A percentile compares a stretch with the other conserved stretches of the same genome.
Conservation (phyloP, 805 yeast genomes). For the Debaryomyces tyrocola region DNA sequence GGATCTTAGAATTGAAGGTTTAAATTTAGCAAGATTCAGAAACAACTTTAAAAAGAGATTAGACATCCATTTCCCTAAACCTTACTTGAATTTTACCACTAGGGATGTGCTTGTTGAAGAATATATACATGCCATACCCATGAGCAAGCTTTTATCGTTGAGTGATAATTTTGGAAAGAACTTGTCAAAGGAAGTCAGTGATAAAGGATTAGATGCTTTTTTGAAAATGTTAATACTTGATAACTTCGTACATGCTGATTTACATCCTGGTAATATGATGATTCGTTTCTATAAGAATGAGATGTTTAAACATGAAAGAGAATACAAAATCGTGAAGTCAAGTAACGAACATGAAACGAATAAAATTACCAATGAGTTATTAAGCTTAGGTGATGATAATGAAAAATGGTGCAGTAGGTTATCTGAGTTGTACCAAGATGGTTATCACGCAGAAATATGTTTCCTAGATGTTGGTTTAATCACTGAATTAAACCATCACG, state of each 20-base stretch:
- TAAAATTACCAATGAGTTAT: conserved; percentile 42
- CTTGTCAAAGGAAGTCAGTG: conserved; percentile 68
- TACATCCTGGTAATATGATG: conserved; percentile 95
- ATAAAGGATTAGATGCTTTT: conserved; percentile 86
- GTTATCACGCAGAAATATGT: conserved; percentile 82
- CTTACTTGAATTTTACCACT: conserved; percentile 63
- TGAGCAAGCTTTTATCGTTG: conserved; percentile 64
- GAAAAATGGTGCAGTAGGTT: conserved; percentile 50
- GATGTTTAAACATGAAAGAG: conserved; percentile 40
- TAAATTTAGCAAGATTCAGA: conserved; percentile 71
- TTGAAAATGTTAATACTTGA: conserved; percentile 89
- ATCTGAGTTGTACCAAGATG: conserved; percentile 46
- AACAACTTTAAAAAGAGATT: conserved; percentile 57
- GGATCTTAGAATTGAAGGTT: conserved; percentile 86
- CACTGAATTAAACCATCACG: conserved; percentile 77
- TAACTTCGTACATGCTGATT: conserved; percentile 93
- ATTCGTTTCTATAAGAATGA: conserved; percentile 62
- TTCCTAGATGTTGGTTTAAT: conserved; percentile 92
- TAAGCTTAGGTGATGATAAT: conserved; percentile 31
- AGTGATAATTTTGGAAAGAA: conserved; percentile 45
- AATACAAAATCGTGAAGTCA: conserved; percentile 41
- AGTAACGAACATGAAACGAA: conserved; percentile 48
- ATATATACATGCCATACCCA: conserved; percentile 77
- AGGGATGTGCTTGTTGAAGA: conserved; percentile 83
- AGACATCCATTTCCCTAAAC: conserved; percentile 79